Base-by-base conservation (phyloP, 2,329 filamentous ascomycete species). In the Fusarium tanahbumbuense region DNA sequence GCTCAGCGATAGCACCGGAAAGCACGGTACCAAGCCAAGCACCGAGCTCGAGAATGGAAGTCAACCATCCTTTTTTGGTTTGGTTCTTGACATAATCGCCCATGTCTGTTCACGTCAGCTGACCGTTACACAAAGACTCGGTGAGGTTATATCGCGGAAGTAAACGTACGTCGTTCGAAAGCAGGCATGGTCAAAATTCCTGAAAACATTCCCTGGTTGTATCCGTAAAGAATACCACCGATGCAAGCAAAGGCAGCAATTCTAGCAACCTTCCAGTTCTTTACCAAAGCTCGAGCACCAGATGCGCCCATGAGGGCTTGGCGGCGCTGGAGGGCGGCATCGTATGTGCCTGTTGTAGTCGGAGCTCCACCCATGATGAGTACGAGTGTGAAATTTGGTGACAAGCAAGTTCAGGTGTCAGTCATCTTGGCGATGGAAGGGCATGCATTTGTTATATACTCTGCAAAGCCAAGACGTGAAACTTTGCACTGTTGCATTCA, bases 1-100 rank as follows among this genome's bases (percentile, higher is more conserved):
- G 83, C 75, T 94, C 92, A 20, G 91, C 91, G n/a, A 93, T 78
- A 74, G 91, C 91, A 2, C 91, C 90, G 4, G 88, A 91, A 42
- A 91, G 83, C 5, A 94, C 79, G 0, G 90, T 88, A 40, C 92
- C 92, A n/a, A 93, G 76, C 91, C 91, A 94, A 45, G 91, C 92
- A 55, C 92, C 92, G 3, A 94, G 86, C 76, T 93, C 91, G 27
- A 94, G 87, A 68, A 93, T 93, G 4, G 91, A 84, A 1, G 86
- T 88, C 8, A 89, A 76, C 87, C 86, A 89, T 18, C 87, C 87
- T 73, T 88, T 88, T 68, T 85, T 84, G 8, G 85, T 85, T 73
- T 84, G 82, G 62, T 85, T 78, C n/a, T 81, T 81, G 18, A 76
- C 80, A 67, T 88, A 88, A 34, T 83, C 82, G 52, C 84, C 86